Evolutionary conservation across 495 filamentous ascomycete genomes (phyloP).

Genomic region (Penicillium argentinense): DNA sequence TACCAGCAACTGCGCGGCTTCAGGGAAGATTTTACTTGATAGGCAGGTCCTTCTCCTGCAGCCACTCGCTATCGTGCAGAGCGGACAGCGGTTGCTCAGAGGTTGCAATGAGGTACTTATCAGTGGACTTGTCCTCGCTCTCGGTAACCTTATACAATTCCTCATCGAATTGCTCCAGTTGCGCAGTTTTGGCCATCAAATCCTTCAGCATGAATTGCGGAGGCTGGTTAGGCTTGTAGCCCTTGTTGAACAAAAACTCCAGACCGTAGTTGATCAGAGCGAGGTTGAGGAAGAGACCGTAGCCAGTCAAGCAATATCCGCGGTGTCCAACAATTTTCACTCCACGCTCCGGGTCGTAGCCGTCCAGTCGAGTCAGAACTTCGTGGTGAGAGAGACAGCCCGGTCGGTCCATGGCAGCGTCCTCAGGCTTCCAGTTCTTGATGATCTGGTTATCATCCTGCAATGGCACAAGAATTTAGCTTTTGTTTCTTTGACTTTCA

Average conservation of each 20-base stretch:
- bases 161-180: slow-evolving; percentile 96
- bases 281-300: slow-evolving; percentile 91
- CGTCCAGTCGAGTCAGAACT: slow-evolving; percentile 81
- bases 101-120: slow-evolving; percentile 98
- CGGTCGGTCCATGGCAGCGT: slow-evolving; percentile 65
- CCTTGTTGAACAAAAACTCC: slow-evolving; percentile 73
- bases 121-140: slow-evolving; percentile 71
- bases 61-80: slow-evolving; percentile 91
- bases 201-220: slow-evolving; percentile 96
- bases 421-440: slow-evolving; percentile 76
- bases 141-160: slow-evolving; percentile 95
- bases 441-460: slow-evolving; percentile 81
- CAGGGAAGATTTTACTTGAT: slow-evolving; percentile 62
- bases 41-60: slow-evolving; percentile 79
- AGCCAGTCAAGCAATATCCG: slow-evolving; percentile 86
- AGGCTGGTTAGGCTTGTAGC: slow-evolving; percentile 86
- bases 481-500: background rate
- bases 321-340: slow-evolving; percentile 94
- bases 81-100: slow-evolving; percentile 94
- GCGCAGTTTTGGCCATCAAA: slow-evolving; percentile 98
- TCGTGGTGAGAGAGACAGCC: slow-evolving; percentile 89
- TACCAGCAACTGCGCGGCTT: no score
- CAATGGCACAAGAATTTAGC: background rate
- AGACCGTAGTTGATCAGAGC: slow-evolving; percentile 93
- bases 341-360: slow-evolving; percentile 90